A percentile compares a stretch with the other conserved stretches of the same genome.
phyloP scores from a whole-genome alignment of 1,284 basidiomycete species.

The Inonotus obliquus region DNA sequence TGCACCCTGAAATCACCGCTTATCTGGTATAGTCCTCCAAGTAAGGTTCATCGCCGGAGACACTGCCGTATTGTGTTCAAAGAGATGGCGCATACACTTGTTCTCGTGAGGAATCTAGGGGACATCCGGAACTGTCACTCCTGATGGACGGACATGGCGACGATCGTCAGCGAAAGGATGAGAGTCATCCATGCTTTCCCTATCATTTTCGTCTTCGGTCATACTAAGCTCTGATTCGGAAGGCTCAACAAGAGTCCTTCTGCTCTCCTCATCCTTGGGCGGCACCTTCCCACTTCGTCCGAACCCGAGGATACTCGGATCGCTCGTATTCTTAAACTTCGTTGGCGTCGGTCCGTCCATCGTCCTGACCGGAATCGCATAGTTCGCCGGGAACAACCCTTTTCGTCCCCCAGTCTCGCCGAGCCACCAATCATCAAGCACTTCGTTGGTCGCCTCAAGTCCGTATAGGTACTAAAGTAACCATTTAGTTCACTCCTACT shows the following conservation, averaged over 20 bases:
- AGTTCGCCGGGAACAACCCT: conserved; percentile 74
- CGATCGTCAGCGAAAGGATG: conserved; percentile 5
- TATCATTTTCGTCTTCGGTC: conserved; percentile 9
- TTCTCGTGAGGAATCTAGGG: no score
- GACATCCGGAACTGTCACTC: no score
- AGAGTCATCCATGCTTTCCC: conserved; percentile 5
- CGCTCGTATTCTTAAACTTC: conserved; percentile 18
- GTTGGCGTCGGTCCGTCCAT: conserved; percentile 23
- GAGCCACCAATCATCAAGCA: conserved; percentile 83
- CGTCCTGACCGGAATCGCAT: conserved; percentile 51
- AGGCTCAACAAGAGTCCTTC: conserved; percentile 9
- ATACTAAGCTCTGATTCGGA: conserved; percentile 12
- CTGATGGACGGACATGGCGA: no score
- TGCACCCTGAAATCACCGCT: no score
- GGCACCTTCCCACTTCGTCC: neutral
- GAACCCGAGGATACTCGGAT: conserved; percentile 15
- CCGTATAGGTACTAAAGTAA: conserved; percentile 1
- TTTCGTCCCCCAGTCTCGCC: conserved; percentile 64
- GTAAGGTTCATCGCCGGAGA: no score
- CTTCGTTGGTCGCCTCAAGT: conserved; percentile 43
- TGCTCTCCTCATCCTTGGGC: conserved; percentile 10
- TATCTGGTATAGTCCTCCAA: no score
- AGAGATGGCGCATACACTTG: no score
- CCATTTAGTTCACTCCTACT: neutral
- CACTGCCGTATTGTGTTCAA: no score